Evolutionary conservation across 2,329 filamentous ascomycete species (phyloP), one percentile per base, ranked within the genome.

Genomic region (Fusarium nisikadoi): DNA sequence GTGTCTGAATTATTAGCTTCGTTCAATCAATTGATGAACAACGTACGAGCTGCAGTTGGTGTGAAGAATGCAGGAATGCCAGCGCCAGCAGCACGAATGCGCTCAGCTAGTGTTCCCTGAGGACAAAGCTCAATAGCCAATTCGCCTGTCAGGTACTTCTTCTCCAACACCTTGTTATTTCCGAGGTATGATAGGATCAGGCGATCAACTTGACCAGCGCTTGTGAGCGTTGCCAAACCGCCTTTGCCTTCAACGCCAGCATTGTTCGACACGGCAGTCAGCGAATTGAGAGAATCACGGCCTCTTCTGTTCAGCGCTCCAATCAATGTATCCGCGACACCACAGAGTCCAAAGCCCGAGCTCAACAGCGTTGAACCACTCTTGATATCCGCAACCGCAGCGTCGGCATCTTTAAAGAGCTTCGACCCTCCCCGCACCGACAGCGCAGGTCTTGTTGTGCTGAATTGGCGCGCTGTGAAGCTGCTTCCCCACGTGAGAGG

Each of bases 1-100:
- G 91, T 93, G 62, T 90, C 90, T 82, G 10, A 1, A 1, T 4
- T 66, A 73, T 78, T 52, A 75, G 71, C 31, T 49, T 57, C 7
- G 14, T 19, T n/a, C 27, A 2, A 13, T 23, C 27, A 25, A 6
- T 13, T 1, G 29, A 4, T 3, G 16, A 10, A 11, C 3, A 8
- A 85, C 86, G 77, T 84, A 89, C 89, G 86, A 41, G 88, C 89
- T 62, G 90, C 93, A 1, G 93, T 94, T 1, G 93, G 91, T 0
- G 93, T 95, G 77, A 91, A 96, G 79, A 96, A 95, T 1, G 93
- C 93, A 3, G 93, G 92, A 55, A 95, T 94, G 13, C 93, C 93
- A 29, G 91, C 91, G 8, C 92, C 93, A 2, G 89, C 93, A 11
- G 92, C 92, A 45, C 92, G 86, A 75, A 93, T 88, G 72, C 92